Evolutionary conservation across 2,329 filamentous ascomycete species (phyloP).

Genomic region (Xylariaceae sp.): DNA sequence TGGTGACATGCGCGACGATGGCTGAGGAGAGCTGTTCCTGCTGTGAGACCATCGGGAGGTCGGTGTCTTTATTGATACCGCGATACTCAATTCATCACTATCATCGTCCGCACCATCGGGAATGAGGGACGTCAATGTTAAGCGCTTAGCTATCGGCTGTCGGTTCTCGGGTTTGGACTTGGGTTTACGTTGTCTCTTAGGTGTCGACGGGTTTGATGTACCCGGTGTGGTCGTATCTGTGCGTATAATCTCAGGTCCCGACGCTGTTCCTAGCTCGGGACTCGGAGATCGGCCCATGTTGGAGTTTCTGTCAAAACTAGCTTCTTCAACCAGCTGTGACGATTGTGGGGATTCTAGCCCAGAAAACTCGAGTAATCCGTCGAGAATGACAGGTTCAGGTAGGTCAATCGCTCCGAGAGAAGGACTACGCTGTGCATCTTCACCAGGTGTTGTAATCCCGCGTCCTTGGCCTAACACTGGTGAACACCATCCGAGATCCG

Average conservation of each 20-base stretch:
- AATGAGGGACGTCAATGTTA: constrained; percentile 24
- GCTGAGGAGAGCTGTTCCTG: constrained; percentile 4
- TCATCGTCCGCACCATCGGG: constrained; percentile 22
- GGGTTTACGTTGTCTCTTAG: constrained; percentile 13
- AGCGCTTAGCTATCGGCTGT: constrained; percentile 16
- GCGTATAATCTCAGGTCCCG: background rate
- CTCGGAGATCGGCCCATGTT: constrained; percentile 10
- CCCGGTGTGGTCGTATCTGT: background rate
- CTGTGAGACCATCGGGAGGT: background rate
- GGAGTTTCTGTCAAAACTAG: background rate
- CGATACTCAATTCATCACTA: constrained; percentile 22
- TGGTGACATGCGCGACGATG: constrained; percentile 14
- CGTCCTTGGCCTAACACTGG: background rate
- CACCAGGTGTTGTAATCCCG: background rate
- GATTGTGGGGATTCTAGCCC: background rate
- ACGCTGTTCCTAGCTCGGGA: constrained; percentile 17
- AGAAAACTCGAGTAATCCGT: background rate
- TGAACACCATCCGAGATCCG: background rate
- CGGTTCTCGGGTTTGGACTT: background rate
- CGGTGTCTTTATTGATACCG: constrained; percentile 9
- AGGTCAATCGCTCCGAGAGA: constrained; percentile 6
- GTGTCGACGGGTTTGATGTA: constrained; percentile 6
- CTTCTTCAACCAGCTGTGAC: background rate
- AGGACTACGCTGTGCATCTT: constrained; percentile 6
- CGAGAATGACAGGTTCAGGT: constrained; percentile 2